Conservation (phyloP, 2,329 filamentous ascomycete species). For the Zopfia rhizophila region DNA sequence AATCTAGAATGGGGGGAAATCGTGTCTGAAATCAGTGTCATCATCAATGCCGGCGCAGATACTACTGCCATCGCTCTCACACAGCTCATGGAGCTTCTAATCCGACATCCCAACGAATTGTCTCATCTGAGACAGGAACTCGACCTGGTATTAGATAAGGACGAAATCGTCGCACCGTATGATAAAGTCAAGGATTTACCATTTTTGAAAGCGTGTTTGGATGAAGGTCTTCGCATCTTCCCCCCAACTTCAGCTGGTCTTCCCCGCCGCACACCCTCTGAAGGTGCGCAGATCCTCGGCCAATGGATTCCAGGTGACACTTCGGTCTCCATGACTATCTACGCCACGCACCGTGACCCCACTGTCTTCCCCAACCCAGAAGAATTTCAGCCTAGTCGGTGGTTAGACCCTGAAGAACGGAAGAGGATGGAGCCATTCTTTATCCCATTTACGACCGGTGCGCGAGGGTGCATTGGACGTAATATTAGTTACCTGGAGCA, state of each 20-base stretch:
- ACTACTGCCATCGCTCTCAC: no score
- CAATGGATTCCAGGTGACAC: conserved; percentile 45
- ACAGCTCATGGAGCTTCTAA: no score
- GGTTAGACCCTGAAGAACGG: conserved; percentile 1
- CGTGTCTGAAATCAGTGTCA: no score
- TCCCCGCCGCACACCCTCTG: conserved; percentile 51
- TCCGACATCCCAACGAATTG: no score
- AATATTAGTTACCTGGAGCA: conserved; percentile 9
- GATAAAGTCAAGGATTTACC: conserved; percentile 7
- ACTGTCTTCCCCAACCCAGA: background rate
- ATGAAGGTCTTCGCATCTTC: conserved; percentile 56
- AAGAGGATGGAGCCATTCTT: conserved; percentile 3
- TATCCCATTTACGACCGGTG: conserved; percentile 3
- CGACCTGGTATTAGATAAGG: no score
- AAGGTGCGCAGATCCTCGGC: conserved; percentile 49
- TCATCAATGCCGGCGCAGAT: no score
- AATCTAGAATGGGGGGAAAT: no score
- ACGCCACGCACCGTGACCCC: conserved; percentile 6
- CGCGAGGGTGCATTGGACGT: conserved; percentile 7
- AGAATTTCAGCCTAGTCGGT: background rate
- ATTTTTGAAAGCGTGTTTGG: conserved; percentile 51
- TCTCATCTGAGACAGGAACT: no score
- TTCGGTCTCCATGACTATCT: conserved; percentile 32
- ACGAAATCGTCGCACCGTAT: conserved; percentile 13
- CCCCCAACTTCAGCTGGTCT: conserved; percentile 52